A percentile compares a stretch with the other conserved stretches of the same genome.
These are phyloP conservation scores for Dalbergia cochinchinensis DNA, from an alignment of 306 rosid genomes.

Conservation along the genomic window DNA sequence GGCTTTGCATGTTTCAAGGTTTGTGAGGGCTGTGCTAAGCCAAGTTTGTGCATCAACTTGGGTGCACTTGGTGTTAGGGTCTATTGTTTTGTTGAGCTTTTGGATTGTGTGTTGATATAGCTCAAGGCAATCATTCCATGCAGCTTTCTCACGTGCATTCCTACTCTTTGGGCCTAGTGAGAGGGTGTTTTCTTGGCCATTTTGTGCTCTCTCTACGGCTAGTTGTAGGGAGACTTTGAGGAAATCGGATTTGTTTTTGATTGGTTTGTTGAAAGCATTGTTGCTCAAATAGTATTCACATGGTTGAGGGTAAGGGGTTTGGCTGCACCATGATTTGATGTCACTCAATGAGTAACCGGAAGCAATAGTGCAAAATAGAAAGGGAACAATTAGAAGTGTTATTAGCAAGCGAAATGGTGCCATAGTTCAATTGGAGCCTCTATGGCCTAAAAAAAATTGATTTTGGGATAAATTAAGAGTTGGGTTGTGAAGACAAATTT, in stretches of 20 bases:
- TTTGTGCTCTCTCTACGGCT: slow-evolving; percentile 61
- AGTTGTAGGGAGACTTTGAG: slow-evolving; percentile 57
- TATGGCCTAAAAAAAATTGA: neutral
- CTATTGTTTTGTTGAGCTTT: slow-evolving; percentile 58
- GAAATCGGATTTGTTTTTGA: slow-evolving; percentile 69
- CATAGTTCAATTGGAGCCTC: slow-evolving; percentile 18
- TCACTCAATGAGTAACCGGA: slow-evolving; percentile 47
- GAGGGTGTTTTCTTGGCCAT: slow-evolving; percentile 44
- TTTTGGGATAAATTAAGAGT: neutral
- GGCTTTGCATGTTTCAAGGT: slow-evolving; percentile 72
- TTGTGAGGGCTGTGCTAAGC: slow-evolving; percentile 83
- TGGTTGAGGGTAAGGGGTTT: slow-evolving; percentile 83
- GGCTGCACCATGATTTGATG: slow-evolving; percentile 71
- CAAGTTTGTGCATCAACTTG: slow-evolving; percentile 67
- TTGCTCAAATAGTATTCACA: slow-evolving; percentile 68
- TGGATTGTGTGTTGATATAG: slow-evolving; percentile 63
- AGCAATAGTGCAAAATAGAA: slow-evolving; percentile 39
- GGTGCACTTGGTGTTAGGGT: slow-evolving; percentile 45
- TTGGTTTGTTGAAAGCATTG: slow-evolving; percentile 46
- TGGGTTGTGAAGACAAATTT: neutral
- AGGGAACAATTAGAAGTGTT: slow-evolving; percentile 37
- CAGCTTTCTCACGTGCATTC: slow-evolving; percentile 56
- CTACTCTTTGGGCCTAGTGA: slow-evolving; percentile 63
- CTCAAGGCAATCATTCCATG: slow-evolving; percentile 76
- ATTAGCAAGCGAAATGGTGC: slow-evolving; percentile 22